Evolutionary conservation across 495 filamentous ascomycete species (phyloP), one percentile per base, ranked within the genome.

Genomic region (Chaetomidium leptoderma): DNA sequence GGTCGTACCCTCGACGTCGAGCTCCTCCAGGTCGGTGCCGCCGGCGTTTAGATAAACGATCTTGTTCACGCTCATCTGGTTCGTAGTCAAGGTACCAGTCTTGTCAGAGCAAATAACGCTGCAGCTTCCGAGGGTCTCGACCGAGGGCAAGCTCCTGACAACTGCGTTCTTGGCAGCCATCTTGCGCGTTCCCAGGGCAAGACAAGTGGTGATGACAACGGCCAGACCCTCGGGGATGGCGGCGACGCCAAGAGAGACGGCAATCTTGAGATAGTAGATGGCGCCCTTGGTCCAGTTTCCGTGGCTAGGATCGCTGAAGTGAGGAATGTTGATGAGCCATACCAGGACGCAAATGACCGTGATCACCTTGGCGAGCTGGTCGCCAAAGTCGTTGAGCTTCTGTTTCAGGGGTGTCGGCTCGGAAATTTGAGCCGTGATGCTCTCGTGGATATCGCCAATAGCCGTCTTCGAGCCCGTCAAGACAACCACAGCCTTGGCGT

Each of bases 31-130:
- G 40, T 83, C 86, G 47, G 77, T 80, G 36, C 90, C 91, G 50
- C 81, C 75, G 57, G 84, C 79, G 62, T 79, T 85, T 64, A 99
- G 76, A 68, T 89, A 89, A 29, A 96, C 88, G 39, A 97, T 78
- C 74, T 92, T 96, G 70, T 84, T 92, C 52, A 96, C 95, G 66
- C 93, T 97, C 95, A 99, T 99, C 74, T 99, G 91, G 75, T 97
- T 99, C 35, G 95, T 99, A 26, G 95, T 99, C 68, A 99, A 75
- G 23, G 95, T 99, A 60, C 95, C 95, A 2, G 95, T 99, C 79
- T 99, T 99, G 76, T 99, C 95, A n/a, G 95, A 99, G 76, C 95
- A 99, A 68, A 99, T 96, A 53, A 99, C 91, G 67, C 93, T 97
- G 79, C 95, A 99, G 81, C 95, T 97, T 66, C 95, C 95, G 37